Evolutionary conservation across 2,329 filamentous ascomycete species (phyloP), one percentile per base, ranked within the genome.

Genomic region (Bipolaris zeicola): DNA sequence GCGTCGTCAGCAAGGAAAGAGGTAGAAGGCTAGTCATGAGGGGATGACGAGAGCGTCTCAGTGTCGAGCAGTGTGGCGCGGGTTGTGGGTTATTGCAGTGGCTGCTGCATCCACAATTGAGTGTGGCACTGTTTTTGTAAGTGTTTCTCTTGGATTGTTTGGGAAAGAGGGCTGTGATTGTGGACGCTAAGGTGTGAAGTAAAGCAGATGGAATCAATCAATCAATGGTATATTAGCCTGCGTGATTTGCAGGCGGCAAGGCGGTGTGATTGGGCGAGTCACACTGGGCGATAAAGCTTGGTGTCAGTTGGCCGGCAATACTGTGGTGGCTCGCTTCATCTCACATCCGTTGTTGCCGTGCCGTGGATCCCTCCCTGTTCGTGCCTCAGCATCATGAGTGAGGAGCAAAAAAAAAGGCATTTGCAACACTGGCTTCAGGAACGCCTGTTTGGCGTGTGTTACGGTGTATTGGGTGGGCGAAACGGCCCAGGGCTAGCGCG

Each of bases 401-500:
- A n/a, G 20, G 38, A 33, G 45, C 43, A 13, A 20, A 24, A 36
- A 36, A 52, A 52, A 37, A 33, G 18, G 11, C 16, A 48, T 52
- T 22, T 58, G 55, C 52, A 41, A 61, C 57, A 49, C 34, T 26
- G 52, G 52, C 33, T 45, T 41, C 20, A 52, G 16, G 50, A 62
- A 54, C 50, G 46, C 54, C 48, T 46, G 54, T 48, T 46, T 49
- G 57, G 41, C 44, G 53, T 64, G 58, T 28, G 26, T 28, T 28
- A 28, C 26, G 60, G 56, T 62, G 45, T 28, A 55, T 41, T 41
- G 47, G 31, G 16, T 24, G 31, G 20, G 39, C 53, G 60, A 63
- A 62, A 65, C 63, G n/a, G 37, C 55, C 53, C 62, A 51, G 50
- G 53, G 46, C 46, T 54, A 47, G 49, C 22, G 36, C 22, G 47